Base-by-base conservation (phyloP, 148 eudicot species). In the Vaccinium myrtillus region DNA sequence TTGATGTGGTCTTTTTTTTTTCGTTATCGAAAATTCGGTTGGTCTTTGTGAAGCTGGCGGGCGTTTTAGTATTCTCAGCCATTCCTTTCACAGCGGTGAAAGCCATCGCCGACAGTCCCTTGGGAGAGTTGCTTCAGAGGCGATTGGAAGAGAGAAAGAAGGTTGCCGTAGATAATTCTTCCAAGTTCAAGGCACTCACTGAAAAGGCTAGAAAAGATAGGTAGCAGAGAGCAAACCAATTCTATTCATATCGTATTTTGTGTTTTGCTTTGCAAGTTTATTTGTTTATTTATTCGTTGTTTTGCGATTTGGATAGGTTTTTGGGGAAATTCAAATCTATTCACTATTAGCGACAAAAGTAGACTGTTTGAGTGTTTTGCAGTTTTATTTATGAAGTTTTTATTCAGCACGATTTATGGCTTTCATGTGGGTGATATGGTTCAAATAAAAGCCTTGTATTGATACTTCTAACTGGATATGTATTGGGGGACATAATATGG, bases 71-170 rank as follows among this genome's bases (percentile, higher is more conserved):
- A 6, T 97, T 97, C 84, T 97, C 99, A 1, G 99, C 99, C 61
- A 83, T 97, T 81, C 99, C 99, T 6, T 97, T 97, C 92, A 93
- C 98, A 3, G 97, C 98, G 48, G 99, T 97, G 55, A 97, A 97
- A 90, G 91, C 90, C 55, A 88, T 97, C 1, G 98, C 99, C 55
- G 94, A 90, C 82, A 97, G 99, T 82, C 96, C 99, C 1, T 87
- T 97, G 4, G 99, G 96, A 43, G 92, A 94, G 81, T 48, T 78
- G 11, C 94, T 97, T 3, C 98, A 91, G 88, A 87, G 86, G 81
- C 93, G 94, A 58, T 65, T 95, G 89, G 88, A 87, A 73, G 88
- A 88, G 77, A 93, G 81, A 85, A 95, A 97, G 88, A 85, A 85
- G 50, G 82, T 80, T 53, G 95, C 91, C 36, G n/a, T 90, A 8